phyloP scores from a whole-genome alignment of 805 yeast genomes.

The Yamadazyma akitaensis region DNA sequence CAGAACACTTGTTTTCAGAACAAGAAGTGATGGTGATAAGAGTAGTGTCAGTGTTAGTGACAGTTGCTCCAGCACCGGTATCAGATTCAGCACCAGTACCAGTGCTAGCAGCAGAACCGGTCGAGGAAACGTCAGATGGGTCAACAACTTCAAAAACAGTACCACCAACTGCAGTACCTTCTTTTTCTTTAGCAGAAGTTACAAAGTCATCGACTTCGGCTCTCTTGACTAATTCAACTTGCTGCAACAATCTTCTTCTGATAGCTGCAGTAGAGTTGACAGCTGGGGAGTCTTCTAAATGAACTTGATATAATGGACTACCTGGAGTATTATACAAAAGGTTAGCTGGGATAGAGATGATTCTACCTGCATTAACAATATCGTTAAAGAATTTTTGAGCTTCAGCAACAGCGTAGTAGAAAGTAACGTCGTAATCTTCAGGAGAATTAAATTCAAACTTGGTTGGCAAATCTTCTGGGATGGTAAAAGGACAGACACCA shows the following conservation, averaged over 20 bases:
- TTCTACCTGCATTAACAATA: conserved; percentile 32
- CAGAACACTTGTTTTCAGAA: conserved; percentile 24
- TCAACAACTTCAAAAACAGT: conserved; percentile 17
- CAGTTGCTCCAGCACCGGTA: conserved; percentile 15
- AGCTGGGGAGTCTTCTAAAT: conserved; percentile 23
- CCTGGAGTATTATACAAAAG: conserved; percentile 21
- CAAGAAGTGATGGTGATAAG: conserved; percentile 36
- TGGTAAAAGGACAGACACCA: conserved; percentile 36
- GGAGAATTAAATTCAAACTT: conserved; percentile 24
- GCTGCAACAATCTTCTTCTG: conserved; percentile 36
- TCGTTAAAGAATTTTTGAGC: conserved; percentile 30
- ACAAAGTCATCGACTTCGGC: conserved; percentile 30
- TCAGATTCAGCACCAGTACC: conserved; percentile 2
- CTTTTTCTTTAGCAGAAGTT: conserved; percentile 14
- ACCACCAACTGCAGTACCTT: conserved; percentile 24
- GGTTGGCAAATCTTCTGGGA: conserved; percentile 27
- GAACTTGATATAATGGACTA: conserved; percentile 29
- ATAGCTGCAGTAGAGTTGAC: conserved; percentile 40
- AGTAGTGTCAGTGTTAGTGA: conserved; percentile 25
- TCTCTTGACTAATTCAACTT: conserved; percentile 24
- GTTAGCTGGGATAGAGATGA: conserved; percentile 31
- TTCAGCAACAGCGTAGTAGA: conserved; percentile 30
- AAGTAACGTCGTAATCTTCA: conserved; percentile 32
- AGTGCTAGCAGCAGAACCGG: conserved; percentile 2
- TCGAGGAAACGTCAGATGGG: conserved; percentile 15